Evolutionary conservation across 2,329 filamentous ascomycete species (phyloP).

Genomic region (Aspergillus sp.): DNA sequence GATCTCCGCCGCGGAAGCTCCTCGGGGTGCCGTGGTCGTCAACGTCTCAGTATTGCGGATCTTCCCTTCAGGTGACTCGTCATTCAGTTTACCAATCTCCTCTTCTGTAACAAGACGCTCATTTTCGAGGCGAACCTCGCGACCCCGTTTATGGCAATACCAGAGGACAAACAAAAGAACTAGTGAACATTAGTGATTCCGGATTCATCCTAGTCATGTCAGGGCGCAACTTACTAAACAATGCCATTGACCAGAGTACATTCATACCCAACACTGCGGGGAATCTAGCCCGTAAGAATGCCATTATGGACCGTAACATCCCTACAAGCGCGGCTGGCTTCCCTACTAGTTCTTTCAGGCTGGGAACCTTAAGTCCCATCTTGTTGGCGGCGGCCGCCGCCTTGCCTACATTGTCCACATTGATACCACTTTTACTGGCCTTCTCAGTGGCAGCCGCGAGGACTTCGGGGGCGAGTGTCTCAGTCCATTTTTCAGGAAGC

Average conservation of each 20-base stretch:
- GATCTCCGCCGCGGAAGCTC: constrained; percentile 43
- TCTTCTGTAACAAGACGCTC: constrained; percentile 52
- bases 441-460: constrained; percentile 77
- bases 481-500: constrained; percentile 78
- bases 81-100: constrained; percentile 45
- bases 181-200: constrained; percentile 33
- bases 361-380: constrained; percentile 68
- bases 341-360: constrained; percentile 74
- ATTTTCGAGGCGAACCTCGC: constrained; percentile 75
- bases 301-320: constrained; percentile 87
- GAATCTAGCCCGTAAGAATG: constrained; percentile 82
- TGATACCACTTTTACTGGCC: constrained; percentile 59
- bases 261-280: constrained; percentile 91
- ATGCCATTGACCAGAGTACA: constrained; percentile 81
- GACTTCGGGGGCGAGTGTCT: constrained; percentile 75
- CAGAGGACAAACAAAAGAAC: constrained; percentile 92
- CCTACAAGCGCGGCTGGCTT: constrained; percentile 84
- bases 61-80: constrained; percentile 31
- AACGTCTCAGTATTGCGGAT: constrained; percentile 40
- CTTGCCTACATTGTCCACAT: constrained; percentile 53
- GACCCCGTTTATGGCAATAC: constrained; percentile 96
- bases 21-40: constrained; percentile 44
- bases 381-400: constrained; percentile 63
- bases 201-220: neutral
- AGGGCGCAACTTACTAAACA: constrained; percentile 70